These are phyloP conservation scores for Neurospora intermedia DNA, from an alignment of 495 filamentous ascomycete species.

Conservation along the genomic window DNA sequence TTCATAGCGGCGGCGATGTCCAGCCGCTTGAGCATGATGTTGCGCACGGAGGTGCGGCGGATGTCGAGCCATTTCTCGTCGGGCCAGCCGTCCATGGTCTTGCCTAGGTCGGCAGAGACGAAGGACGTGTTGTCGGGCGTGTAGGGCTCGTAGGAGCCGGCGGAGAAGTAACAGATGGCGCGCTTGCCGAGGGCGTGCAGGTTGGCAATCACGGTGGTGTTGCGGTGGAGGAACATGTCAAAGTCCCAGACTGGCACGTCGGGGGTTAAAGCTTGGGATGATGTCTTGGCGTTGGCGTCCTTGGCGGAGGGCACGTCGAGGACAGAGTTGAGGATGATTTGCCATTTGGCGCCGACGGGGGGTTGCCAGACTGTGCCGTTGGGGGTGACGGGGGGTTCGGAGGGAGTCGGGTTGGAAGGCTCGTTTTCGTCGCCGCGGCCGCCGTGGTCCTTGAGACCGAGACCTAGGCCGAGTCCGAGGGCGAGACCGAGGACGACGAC, in stretches of 20 bases:
- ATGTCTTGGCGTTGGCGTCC: conserved; percentile 8
- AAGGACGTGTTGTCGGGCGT: conserved; percentile 48
- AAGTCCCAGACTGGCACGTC: conserved; percentile 22
- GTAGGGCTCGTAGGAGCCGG: conserved; percentile 48
- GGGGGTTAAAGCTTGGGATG: conserved; percentile 12
- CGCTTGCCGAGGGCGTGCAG: conserved; percentile 21
- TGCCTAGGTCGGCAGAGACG: conserved; percentile 38
- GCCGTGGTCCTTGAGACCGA: conserved; percentile 8
- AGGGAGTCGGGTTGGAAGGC: conserved; percentile 1
- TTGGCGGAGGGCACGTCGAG: conserved; percentile 23
- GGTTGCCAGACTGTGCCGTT: conserved; percentile 13
- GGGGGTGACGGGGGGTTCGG: neutral
- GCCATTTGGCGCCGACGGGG: conserved; percentile 11
- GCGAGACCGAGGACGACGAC: conserved; percentile 7
- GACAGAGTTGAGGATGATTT: conserved; percentile 22
- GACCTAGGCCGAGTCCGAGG: conserved; percentile 13
- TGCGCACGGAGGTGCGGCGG: conserved; percentile 43
- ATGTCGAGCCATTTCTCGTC: conserved; percentile 58
- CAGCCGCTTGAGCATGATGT: conserved; percentile 48
- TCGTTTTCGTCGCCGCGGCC: neutral
- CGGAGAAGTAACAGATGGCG: conserved; percentile 66
- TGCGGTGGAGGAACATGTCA: conserved; percentile 18
- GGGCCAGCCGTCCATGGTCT: conserved; percentile 47
- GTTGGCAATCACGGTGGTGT: conserved; percentile 11
- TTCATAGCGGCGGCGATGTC: conserved; percentile 47